A percentile compares a stretch with the other conserved stretches of the same genome.
These are phyloP conservation scores for Gaeumannomyces sp. DNA, from an alignment of 2,329 filamentous ascomycete genomes.

Conservation along the genomic window DNA sequence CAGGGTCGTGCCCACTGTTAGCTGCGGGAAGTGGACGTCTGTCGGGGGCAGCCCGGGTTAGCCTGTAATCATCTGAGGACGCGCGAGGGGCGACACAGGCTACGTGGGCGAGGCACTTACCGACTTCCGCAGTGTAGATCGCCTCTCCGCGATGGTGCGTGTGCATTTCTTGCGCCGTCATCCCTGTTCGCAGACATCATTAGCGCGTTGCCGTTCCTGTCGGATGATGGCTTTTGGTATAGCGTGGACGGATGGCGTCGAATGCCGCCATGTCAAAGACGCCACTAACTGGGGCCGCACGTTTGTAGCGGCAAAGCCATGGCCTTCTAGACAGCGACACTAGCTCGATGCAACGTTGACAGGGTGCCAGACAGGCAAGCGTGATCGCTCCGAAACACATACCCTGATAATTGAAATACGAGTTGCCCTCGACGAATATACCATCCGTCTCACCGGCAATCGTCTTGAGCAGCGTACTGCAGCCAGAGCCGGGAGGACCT, in stretches of 20 bases:
- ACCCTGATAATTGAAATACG: conserved; percentile 78
- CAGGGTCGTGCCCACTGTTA: conserved; percentile 73
- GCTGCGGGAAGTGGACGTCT: conserved; percentile 72
- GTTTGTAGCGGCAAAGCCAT: background rate
- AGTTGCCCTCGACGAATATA: conserved; percentile 62
- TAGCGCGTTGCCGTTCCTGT: background rate
- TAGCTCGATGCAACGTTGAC: background rate
- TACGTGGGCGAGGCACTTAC: conserved; percentile 1
- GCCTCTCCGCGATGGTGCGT: conserved; percentile 74
- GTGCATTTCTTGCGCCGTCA: conserved; percentile 69
- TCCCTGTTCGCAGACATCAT: conserved; percentile 32
- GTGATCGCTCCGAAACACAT: background rate
- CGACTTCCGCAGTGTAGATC: conserved; percentile 76
- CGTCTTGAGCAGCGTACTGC: conserved; percentile 79
- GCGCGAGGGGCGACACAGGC: background rate
- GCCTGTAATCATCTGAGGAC: no score
- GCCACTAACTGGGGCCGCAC: no score
- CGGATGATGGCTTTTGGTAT: background rate
- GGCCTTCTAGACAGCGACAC: background rate
- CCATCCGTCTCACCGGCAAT: conserved; percentile 79
- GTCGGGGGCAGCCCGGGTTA: background rate
- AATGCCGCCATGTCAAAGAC: background rate
- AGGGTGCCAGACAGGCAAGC: background rate
- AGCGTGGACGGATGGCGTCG: background rate
- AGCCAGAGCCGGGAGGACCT: conserved; percentile 67